Base-by-base conservation (phyloP, 2,329 filamentous ascomycete species). In the Scedosporium aurantiacum region DNA sequence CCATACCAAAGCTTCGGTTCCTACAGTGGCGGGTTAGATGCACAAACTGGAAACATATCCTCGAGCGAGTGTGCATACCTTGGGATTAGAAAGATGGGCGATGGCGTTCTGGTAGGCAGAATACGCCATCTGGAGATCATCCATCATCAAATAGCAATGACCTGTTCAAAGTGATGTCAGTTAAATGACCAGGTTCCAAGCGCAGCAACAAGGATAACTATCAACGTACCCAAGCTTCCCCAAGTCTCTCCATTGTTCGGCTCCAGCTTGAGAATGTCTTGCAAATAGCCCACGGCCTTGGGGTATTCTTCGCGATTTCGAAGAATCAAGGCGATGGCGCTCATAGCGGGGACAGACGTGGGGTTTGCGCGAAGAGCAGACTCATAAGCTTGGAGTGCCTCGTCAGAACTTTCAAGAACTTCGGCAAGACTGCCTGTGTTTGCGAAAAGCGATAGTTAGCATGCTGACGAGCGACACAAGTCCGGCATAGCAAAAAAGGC, bases 101-200 rank as follows among this genome's bases (percentile, higher is more conserved):
- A 97, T 78, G 5, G 94, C 94, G 71, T 95, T 91, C 72, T 99
- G 94, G 72, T 99, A 99, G 1, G 94, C 92, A 37, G 90, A 90
- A 70, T 99, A 99, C 0, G 94, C 94, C 71, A 97, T 91, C 75
- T 97, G 94, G 40, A 97, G 77, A 69, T 97, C 93, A 70, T 99
- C 94, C 84, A 96, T 96, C 94, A 99, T 99, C 27, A 99, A 80
- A 72, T 93, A 96, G 76, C 94, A 97, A 73, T 97, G 94, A n/a
- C 94, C 91, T 93, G 67, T 14, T 54, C 32, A 7, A n/a, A 21
- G 14, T 50, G 5, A n/a, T 14, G 32, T 28, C 2, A n/a, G 37
- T 18, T 25, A 3, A 59, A 27, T 6, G n/a, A n/a, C 21, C 21
- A 25, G 16, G 3, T 3, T 32, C 28, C 28, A 32, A 41, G 21